Conservation (phyloP, 305 asterid species). For the Fraxinus sp. region DNA sequence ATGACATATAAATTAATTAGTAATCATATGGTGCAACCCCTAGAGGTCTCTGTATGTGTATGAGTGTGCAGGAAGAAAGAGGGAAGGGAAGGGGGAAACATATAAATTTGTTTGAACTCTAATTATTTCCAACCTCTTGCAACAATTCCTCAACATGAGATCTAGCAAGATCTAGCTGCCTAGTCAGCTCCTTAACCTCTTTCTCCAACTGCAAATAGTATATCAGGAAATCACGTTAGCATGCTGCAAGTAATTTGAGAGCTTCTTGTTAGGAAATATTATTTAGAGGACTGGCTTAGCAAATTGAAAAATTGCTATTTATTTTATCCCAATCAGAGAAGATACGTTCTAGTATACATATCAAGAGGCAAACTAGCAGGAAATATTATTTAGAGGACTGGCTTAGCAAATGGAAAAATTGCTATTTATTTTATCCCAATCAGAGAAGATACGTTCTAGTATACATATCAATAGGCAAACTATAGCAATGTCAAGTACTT, state of each 20-base stretch:
- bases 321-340: no score
- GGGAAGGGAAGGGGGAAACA: background rate
- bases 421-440: background rate
- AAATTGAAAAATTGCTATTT: no score
- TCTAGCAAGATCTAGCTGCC: slow-evolving; percentile 58
- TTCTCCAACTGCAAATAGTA: slow-evolving; percentile 73
- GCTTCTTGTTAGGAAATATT: background rate
- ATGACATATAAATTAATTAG: background rate
- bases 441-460: background rate
- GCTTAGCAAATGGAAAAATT: background rate
- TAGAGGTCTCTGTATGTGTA: background rate
- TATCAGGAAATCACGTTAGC: slow-evolving; percentile 26
- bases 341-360: no score
- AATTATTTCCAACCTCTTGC: slow-evolving; percentile 37
- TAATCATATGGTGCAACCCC: background rate
- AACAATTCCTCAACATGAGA: slow-evolving; percentile 60
- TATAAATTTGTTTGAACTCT: slow-evolving; percentile 17
- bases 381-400: background rate
- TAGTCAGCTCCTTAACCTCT: slow-evolving; percentile 71
- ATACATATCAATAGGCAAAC: background rate
- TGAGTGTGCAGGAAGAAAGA: background rate
- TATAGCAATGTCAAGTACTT: background rate
- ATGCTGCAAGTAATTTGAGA: slow-evolving; percentile 3
- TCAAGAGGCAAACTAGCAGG: no score
- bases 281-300: no score